These are phyloP conservation scores for Suillus weaverae DNA, from an alignment of 768 basidiomycete genomes.

Conservation along the genomic window DNA sequence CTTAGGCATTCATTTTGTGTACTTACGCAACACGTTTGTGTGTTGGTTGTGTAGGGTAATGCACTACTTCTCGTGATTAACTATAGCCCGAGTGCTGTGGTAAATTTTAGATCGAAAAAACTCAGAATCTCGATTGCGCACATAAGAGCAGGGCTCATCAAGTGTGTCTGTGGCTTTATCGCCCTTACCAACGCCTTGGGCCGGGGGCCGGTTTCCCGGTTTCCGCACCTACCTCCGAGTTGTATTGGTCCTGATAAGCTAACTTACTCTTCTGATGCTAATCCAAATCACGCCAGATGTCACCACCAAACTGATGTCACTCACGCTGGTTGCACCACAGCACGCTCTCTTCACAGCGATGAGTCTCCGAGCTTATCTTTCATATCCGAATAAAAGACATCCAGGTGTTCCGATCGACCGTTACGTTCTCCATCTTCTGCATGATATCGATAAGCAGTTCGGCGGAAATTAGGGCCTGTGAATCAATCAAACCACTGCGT, in stretches of 20 bases:
- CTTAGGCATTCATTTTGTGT: slow-evolving; percentile 6
- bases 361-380: background rate
- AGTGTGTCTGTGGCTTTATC: background rate
- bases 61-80: slow-evolving; percentile 1
- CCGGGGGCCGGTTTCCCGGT: background rate
- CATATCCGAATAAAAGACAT: background rate
- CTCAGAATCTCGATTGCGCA: background rate
- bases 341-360: background rate
- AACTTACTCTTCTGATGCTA: background rate
- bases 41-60: background rate
- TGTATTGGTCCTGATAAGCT: background rate
- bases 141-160: background rate
- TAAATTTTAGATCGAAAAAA: background rate
- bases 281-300: background rate
- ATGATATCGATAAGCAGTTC: slow-evolving; percentile 1
- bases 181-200: background rate
- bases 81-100: background rate
- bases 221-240: background rate
- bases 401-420: background rate
- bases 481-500: background rate
- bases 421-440: background rate
- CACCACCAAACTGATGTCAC: background rate
- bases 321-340: background rate
- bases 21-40: background rate
- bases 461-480: background rate